These are phyloP conservation scores for Suhomyces vadensis DNA, from an alignment of 805 yeast genomes.

Conservation along the genomic window DNA sequence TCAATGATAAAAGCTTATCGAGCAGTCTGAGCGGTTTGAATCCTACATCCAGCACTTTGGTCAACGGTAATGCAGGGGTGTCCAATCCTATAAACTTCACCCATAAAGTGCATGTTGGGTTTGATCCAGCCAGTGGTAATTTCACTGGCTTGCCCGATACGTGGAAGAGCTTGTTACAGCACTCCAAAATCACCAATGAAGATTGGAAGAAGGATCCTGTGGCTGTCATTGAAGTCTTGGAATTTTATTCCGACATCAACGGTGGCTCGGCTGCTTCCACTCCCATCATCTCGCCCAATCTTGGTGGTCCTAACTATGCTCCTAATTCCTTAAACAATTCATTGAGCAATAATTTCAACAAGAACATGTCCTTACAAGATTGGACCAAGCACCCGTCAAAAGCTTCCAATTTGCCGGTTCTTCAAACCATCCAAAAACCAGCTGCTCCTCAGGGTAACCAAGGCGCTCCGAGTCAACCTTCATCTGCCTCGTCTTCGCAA, in stretches of 20 bases:
- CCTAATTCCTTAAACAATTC: no score
- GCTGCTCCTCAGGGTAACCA: constrained; percentile 3
- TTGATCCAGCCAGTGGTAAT: constrained; percentile 71
- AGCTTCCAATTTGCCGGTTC: constrained; percentile 7
- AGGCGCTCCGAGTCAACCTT: constrained; percentile 4
- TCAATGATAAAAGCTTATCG: neutral
- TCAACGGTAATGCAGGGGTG: constrained; percentile 49
- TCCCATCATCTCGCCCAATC: constrained; percentile 29
- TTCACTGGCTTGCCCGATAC: constrained; percentile 59
- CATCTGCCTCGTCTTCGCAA: constrained; percentile 11
- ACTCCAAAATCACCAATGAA: constrained; percentile 60
- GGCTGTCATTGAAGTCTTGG: constrained; percentile 62
- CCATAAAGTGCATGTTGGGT: constrained; percentile 88
- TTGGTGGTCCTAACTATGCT: constrained; percentile 23
- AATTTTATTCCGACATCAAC: constrained; percentile 51
- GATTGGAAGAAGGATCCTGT: constrained; percentile 65
- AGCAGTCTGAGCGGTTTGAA: neutral
- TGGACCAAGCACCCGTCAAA: constrained; percentile 40
- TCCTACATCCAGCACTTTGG: constrained; percentile 7
- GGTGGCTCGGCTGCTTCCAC: constrained; percentile 38
- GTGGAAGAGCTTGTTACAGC: constrained; percentile 56
- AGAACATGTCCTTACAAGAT: constrained; percentile 35
- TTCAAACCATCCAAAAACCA: neutral
- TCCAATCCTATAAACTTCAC: constrained; percentile 94
- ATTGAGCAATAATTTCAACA: constrained; percentile 19